These are phyloP conservation scores for Microsporum canis DNA, from an alignment of 2,329 filamentous ascomycete species.

Conservation along the genomic window DNA sequence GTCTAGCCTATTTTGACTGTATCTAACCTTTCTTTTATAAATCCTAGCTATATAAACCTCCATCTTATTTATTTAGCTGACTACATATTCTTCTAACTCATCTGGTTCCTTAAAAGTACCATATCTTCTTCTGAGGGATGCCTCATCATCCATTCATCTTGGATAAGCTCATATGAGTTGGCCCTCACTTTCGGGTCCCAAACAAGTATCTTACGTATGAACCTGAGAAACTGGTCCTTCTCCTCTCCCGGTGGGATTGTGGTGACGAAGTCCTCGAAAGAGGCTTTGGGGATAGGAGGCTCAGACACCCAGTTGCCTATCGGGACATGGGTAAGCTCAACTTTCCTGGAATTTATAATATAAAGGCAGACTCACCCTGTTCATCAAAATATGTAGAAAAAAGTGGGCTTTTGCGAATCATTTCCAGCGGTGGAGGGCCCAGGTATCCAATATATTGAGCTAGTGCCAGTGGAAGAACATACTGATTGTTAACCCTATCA, in stretches of 20 bases:
- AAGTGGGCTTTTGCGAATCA: slow-evolving; percentile 16
- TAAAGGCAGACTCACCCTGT: slow-evolving; percentile 1
- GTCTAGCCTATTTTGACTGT: too few species aligned
- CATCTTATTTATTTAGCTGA: too few species aligned
- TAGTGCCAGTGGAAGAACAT: slow-evolving; percentile 20
- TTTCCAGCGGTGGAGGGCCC: slow-evolving; percentile 18
- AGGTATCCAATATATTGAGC: slow-evolving; percentile 22
- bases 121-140: background rate
- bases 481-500: slow-evolving; percentile 15
- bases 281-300: too few species aligned
- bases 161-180: background rate
- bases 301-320: too few species aligned
- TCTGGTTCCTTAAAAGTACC: background rate
- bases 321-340: too few species aligned
- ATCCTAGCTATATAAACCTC: too few species aligned
- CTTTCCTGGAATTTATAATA: too few species aligned
- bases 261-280: too few species aligned
- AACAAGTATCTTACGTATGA: background rate
- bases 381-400: slow-evolving; percentile 18
- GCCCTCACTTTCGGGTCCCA: background rate
- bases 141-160: background rate
- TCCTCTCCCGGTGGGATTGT: background rate
- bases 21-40: too few species aligned
- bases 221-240: background rate
- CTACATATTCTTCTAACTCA: background rate